Evolutionary conservation across 2,329 filamentous ascomycete species (phyloP), one percentile per base, ranked within the genome.

Genomic region (Graphiopsis chlorocephala): DNA sequence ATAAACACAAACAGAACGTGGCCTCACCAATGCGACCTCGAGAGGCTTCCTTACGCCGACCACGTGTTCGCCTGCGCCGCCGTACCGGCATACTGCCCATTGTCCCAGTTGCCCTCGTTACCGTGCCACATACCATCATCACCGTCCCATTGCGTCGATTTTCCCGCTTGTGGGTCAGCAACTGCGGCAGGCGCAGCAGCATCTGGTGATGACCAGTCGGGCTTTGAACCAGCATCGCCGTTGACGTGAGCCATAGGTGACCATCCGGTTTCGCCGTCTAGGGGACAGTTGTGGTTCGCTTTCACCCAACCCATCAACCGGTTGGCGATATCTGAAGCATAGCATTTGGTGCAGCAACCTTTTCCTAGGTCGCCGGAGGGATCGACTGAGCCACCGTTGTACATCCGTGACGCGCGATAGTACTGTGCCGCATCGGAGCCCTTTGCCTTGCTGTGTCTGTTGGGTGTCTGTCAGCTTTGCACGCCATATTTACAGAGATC

Each of bases 251-350:
- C 60, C 48, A 62, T 53, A 20, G 60, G 60, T 31, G 47, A 53
- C 60, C 60, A 62, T 23, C 60, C 60, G 8, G 60, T 62, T 35
- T 29, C 47, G 12, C 60, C 60, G 35, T 62, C 60, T 3, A 62
- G 60, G 12, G 45, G 38, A 25, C 60, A 62, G 48, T 55, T 42
- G 48, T 62, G 60, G 33, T 53, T 55, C 5, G 65, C 68, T 61
- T 52, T 65, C 26, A 68, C 64, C 80, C 79, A 82, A 14, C 80
- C 78, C 17, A 73, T 72, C 48, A 83, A 72, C 52, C 81, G 75
- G 69, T 83, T 84, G 56, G 84, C 83, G 67, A 85, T 75, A 67
- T 85, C 83, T 20, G 75, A 78, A 10, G 79, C 76, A 70, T 86
- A 86, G 75, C 82, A 84, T 66, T 79, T 77, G 20, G 82, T 83